These are phyloP conservation scores for Flaveria sonorensis DNA, from an alignment of 129 eudicot genomes.

Conservation along the genomic window DNA sequence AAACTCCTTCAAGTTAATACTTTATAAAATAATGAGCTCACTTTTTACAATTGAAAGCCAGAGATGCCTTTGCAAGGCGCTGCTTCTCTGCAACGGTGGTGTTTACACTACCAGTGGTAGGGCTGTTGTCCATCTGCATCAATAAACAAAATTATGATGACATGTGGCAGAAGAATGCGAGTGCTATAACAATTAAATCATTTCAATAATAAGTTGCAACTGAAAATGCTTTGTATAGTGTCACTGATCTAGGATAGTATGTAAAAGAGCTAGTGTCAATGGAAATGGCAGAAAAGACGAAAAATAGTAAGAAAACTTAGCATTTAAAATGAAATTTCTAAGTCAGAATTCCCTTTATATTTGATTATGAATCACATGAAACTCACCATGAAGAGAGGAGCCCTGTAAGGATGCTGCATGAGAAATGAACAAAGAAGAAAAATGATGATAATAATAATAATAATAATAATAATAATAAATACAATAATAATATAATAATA, in stretches of 20 bases:
- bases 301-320: not conserved
- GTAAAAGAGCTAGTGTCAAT: not conserved
- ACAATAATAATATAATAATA: not conserved
- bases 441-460: not conserved
- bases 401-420: conserved; percentile 90
- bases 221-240: not conserved
- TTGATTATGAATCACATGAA: conserved; percentile 17
- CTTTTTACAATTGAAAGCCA: conserved; percentile 94
- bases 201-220: not conserved
- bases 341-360: conserved; percentile 9
- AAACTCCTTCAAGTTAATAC: not conserved
- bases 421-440: conserved; percentile 23
- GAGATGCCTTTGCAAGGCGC: conserved; percentile 83
- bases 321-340: conserved; percentile 6
- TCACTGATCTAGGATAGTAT: not conserved
- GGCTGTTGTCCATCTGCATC: conserved; percentile 86
- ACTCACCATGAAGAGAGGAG: conserved; percentile 99
- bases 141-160: conserved; percentile 1
- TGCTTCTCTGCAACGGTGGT: conserved; percentile 83
- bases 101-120: conserved; percentile 94
- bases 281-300: not conserved
- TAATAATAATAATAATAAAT: conserved; percentile 10
- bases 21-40: conserved; percentile 34
- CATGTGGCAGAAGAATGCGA: not conserved
- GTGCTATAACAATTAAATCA: not conserved